Evolutionary conservation across 768 basidiomycete species (phyloP).

Genomic region (Cyathus striatus): DNA sequence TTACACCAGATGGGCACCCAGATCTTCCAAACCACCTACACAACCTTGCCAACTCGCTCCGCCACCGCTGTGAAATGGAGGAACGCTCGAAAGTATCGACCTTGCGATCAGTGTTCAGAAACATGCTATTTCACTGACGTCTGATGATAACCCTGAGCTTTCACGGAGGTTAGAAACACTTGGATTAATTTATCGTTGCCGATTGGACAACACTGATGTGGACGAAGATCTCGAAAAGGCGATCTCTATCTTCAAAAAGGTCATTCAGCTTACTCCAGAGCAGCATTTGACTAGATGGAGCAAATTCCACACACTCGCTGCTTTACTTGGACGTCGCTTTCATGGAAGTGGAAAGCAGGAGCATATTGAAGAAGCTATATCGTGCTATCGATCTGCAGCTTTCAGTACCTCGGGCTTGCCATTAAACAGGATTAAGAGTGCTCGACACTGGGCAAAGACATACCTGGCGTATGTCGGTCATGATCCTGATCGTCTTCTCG

Average conservation of each 20-base stretch:
- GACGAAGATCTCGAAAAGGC: neutral
- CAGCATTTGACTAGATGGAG: neutral
- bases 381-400: neutral
- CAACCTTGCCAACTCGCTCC: neutral
- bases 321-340: neutral
- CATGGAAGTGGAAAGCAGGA: neutral
- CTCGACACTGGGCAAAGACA: neutral
- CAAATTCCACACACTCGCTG: neutral
- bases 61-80: neutral
- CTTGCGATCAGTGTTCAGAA: neutral
- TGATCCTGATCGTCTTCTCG: neutral
- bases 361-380: neutral
- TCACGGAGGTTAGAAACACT: neutral
- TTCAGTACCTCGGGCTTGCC: neutral
- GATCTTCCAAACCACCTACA: neutral
- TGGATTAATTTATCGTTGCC: neutral
- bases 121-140: neutral
- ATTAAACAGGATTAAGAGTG: neutral
- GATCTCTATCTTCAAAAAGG: neutral
- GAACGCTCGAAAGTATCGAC: neutral
- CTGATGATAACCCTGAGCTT: neutral
- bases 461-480: neutral
- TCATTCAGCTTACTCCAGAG: neutral
- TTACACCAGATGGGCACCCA: conserved; percentile 2
- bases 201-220: neutral